Base-by-base conservation (phyloP, 352 stramenopile species). In the Globisporangium solare region DNA sequence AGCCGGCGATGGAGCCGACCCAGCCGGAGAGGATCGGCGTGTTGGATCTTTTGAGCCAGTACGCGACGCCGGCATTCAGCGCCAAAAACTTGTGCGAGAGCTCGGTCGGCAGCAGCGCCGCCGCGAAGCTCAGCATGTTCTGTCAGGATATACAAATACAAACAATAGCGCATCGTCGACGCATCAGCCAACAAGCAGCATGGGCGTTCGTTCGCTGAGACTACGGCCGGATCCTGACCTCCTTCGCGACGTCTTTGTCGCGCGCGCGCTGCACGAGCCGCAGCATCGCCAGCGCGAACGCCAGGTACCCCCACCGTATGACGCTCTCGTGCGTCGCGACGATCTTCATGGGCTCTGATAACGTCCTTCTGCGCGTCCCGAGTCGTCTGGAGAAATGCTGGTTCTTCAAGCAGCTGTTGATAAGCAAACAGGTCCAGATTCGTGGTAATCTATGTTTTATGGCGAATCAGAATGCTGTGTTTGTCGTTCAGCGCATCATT, bases 111-210 rank as follows among this genome's bases (percentile, higher is more conserved):
- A 82, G 47, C 51, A 85, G 47, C 39, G 76, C 72, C 20, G 67
- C 65, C 20, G 79, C 79, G 65, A 89, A 83, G n/a, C 69, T 74
- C 46, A 87, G 24, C 58, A 79, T 63, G 32, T 77, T 80, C 64
- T 79, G n/a, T n/a, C n/a, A n/a, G n/a, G n/a, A n/a, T n/a, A 47
- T 43, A 43, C 17, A 35, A 35, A 0, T 3, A 6, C 6, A 35
- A 35, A 1, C 27, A 10, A 35, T 35, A 35, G 27, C 27, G 12
- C 39, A 43, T 2, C 41, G 51, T 27, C 24, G 15, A n/a, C 21
- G 60, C 39, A 43, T 15, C 7, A 43, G 13, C 12, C 39, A 42
- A 17, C 37, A 20, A n/a, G 11, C 12, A 20, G 18, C 22, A 2
- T 37, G 22, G 47, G 21, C 5, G 17, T 21, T 15, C n/a, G 13